Base-by-base conservation (phyloP, 2,329 filamentous ascomycete genomes). In the Eutypa lata region DNA sequence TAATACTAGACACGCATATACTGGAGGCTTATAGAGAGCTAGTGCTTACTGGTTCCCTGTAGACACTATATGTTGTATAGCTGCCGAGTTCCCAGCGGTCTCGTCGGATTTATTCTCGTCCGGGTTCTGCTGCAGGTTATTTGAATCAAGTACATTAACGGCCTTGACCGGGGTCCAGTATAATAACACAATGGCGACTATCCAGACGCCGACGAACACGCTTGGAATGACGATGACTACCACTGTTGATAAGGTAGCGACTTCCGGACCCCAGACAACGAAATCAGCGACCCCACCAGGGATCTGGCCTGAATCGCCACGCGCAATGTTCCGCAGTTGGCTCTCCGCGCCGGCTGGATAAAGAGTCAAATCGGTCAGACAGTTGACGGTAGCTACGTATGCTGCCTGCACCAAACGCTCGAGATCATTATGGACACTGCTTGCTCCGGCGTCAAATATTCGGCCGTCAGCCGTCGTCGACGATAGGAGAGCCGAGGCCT, bases 221-320 rank as follows among this genome's bases (percentile, higher is more conserved):
- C 31, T 35, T 35, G 31, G 31, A 14, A 35, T 14, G 31, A 35
- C 31, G 31, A 35, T 35, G 31, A 35, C 14, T 14, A 35, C 31
- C 31, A 35, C 8, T 35, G 14, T 14, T 35, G 31, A 35, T 35
- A 35, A 35, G 14, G 65, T 57, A 14, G 61, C 53, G 38, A 64
- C 57, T 26, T 67, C 63, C 22, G 52, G 40, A 37, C 54, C 62
- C 59, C 60, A 63, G 31, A 67, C 62, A 42, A 67, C 64, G 50
- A 67, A 67, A 42, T 61, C 60, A 24, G 49, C 57, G 14, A 59
- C 54, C 3, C 63, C 64, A 2, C 51, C 44, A 2, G 16, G 18
- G 4, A 53, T 18, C 35, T 53, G 50, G 18, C 52, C 49, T 26
- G 51, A 48, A 3, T 48, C 50, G 24, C 53, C 54, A 3, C 54